Percentiles rank a stretch among this genome's conserved stretches.
Conservation (phyloP, 495 filamentous ascomycete species). For the Podospora australis region DNA sequence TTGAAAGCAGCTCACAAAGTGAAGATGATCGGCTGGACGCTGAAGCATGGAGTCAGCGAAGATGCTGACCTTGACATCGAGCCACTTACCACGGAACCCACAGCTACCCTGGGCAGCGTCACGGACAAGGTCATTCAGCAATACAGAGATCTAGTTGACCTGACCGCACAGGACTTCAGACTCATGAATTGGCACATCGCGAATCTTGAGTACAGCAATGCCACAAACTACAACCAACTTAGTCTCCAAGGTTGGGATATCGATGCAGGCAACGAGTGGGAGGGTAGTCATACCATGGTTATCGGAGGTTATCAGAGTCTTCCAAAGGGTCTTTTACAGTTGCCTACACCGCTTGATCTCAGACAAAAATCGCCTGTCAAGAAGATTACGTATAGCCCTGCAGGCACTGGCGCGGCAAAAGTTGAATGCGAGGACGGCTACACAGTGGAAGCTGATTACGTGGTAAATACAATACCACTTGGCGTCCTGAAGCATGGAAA, state of each 20-base stretch:
- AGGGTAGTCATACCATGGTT: slow-evolving; percentile 86
- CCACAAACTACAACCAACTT: slow-evolving; percentile 73
- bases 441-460: slow-evolving; percentile 69
- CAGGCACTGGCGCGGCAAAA: slow-evolving; percentile 38
- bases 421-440: slow-evolving; percentile 78
- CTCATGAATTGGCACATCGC: slow-evolving; percentile 97
- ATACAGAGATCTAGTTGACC: slow-evolving; percentile 74
- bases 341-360: slow-evolving; percentile 74
- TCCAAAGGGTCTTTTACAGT: slow-evolving; percentile 69
- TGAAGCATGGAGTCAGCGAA: slow-evolving; percentile 58
- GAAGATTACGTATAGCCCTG: slow-evolving; percentile 58
- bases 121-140: slow-evolving; percentile 86
- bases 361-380: slow-evolving; percentile 62
- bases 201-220: slow-evolving; percentile 96
- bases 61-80: slow-evolving; percentile 72
- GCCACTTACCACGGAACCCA: slow-evolving; percentile 45
- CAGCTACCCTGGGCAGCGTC: slow-evolving; percentile 76
- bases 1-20: slow-evolving; percentile 63
- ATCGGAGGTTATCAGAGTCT: slow-evolving; percentile 90
- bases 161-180: slow-evolving; percentile 79
- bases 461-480: slow-evolving; percentile 83
- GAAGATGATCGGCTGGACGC: slow-evolving; percentile 70
- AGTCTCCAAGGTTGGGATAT: slow-evolving; percentile 94
- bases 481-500: slow-evolving; percentile 76
- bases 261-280: slow-evolving; percentile 95